These are phyloP conservation scores for Corynespora cassiicola DNA, from an alignment of 2,329 filamentous ascomycete species.

Conservation along the genomic window DNA sequence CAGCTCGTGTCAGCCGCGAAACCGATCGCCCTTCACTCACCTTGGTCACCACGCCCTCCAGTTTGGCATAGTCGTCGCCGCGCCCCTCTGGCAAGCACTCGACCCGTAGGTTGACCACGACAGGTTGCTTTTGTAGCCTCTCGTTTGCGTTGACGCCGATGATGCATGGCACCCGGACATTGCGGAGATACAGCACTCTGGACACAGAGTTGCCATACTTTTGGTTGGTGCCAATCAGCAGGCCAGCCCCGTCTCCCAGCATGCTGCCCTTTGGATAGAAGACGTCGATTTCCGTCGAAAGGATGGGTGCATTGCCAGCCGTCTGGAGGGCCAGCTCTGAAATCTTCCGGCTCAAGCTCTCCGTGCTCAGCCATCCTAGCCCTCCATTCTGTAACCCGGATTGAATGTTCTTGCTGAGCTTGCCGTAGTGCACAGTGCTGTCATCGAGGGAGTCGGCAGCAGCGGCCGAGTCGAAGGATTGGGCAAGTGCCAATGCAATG, in stretches of 20 bases:
- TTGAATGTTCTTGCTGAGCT: constrained; percentile 70
- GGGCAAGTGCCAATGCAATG: constrained; percentile 63
- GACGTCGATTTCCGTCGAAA: constrained; percentile 60
- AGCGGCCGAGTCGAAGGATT: constrained; percentile 65
- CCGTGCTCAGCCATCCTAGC: constrained; percentile 29
- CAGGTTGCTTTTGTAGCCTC: constrained; percentile 68
- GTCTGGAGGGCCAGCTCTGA: constrained; percentile 15
- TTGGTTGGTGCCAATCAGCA: constrained; percentile 46
- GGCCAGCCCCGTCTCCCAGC: constrained; percentile 65
- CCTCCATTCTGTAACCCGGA: constrained; percentile 47
- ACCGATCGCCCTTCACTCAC: constrained; percentile 50
- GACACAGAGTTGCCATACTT: constrained; percentile 17
- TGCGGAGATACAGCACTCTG: constrained; percentile 58
- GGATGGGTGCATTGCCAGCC: constrained; percentile 34
- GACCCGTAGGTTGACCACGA: constrained; percentile 68
- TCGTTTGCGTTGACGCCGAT: constrained; percentile 78
- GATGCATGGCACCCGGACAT: constrained; percentile 69
- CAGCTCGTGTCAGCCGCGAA: constrained; percentile 9
- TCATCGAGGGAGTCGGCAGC: constrained; percentile 65
- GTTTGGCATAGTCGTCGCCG: constrained; percentile 59
- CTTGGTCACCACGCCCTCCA: constrained; percentile 69
- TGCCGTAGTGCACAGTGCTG: constrained; percentile 80
- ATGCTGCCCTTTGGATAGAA: constrained; percentile 72
- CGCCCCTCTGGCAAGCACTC: constrained; percentile 55
- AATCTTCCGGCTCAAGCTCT: constrained; percentile 25